Evolutionary conservation across 2,329 filamentous ascomycete species (phyloP).

Genomic region (Raffaelea arxii): DNA sequence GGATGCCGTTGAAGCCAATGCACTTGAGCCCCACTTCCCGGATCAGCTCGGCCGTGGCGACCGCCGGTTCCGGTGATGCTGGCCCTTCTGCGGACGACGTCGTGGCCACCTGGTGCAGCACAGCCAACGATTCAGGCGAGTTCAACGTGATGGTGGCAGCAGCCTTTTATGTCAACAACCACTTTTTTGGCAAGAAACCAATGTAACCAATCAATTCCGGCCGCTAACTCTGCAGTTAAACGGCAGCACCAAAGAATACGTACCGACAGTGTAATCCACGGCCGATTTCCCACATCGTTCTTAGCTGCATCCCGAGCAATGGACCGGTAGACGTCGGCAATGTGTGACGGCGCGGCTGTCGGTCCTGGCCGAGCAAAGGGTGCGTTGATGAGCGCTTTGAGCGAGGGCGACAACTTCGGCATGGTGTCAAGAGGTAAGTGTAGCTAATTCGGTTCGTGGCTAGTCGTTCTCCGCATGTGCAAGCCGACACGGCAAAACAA

Average conservation of each 20-base stretch:
- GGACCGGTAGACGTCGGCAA: conserved; percentile 52
- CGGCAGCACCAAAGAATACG: conserved; percentile 13
- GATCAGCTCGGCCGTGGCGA: conserved; percentile 58
- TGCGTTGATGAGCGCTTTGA: conserved; percentile 67
- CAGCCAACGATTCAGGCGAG: conserved; percentile 63
- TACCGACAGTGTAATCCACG: conserved; percentile 60
- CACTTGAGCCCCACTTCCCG: conserved; percentile 51
- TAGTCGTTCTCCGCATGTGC: too few species aligned
- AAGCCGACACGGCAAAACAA: too few species aligned
- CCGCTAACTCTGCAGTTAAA: too few species aligned
- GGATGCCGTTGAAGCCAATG: conserved; percentile 3
- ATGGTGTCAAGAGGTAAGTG: conserved; percentile 37
- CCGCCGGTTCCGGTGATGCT: conserved; percentile 14
- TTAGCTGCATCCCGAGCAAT: conserved; percentile 53
- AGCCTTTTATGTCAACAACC: too few species aligned
- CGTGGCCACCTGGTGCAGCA: conserved; percentile 47
- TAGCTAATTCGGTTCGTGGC: too few species aligned
- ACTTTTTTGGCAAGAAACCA: too few species aligned
- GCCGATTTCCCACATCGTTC: conserved; percentile 51
- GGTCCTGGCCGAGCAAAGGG: conserved; percentile 57
- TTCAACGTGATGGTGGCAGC: conserved; percentile 82
- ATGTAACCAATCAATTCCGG: too few species aligned
- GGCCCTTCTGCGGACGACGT: too few species aligned
- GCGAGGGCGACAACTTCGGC: conserved; percentile 61
- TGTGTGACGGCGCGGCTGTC: conserved; percentile 52